These are phyloP conservation scores for Aspergillus carbonarius DNA, from an alignment of 2,329 filamentous ascomycete species.

Conservation along the genomic window DNA sequence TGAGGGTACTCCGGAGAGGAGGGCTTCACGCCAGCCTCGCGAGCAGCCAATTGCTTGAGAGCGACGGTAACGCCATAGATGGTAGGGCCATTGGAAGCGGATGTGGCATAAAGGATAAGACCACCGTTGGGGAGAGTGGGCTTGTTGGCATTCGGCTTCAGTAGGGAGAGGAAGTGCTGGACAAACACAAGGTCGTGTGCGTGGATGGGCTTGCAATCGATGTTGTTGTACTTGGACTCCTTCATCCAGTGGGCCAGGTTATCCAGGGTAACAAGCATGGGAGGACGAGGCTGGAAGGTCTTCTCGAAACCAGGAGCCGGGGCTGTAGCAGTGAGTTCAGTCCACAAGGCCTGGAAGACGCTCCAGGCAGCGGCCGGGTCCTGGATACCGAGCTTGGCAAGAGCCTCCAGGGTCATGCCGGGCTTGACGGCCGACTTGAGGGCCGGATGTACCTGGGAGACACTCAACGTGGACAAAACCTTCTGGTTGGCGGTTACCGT, in stretches of 20 bases:
- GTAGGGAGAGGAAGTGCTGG: conserved; percentile 69
- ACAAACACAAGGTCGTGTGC: conserved; percentile 79
- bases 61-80: conserved; percentile 68
- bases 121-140: conserved; percentile 67
- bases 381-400: conserved; percentile 67
- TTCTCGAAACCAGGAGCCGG: conserved; percentile 44
- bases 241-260: conserved; percentile 79
- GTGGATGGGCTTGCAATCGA: conserved; percentile 73
- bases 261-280: conserved; percentile 75
- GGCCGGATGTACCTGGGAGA: conserved; percentile 56
- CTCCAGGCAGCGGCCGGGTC: conserved; percentile 78
- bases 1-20: conserved; percentile 44
- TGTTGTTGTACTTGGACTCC: conserved; percentile 70
- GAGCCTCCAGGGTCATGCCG: conserved; percentile 62
- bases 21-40: conserved; percentile 38
- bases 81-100: conserved; percentile 66
- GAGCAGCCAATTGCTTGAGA: conserved; percentile 53
- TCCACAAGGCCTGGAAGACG: conserved; percentile 77
- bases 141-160: conserved; percentile 47
- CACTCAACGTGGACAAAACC: conserved; percentile 57
- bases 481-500: conserved; percentile 70
- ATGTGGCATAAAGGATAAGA: conserved; percentile 72
- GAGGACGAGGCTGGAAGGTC: conserved; percentile 52
- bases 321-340: conserved; percentile 64
- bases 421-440: conserved; percentile 61